Evolutionary conservation across 129 eudicot genomes (phyloP).

Genomic region (Pittosporum tobira): DNA sequence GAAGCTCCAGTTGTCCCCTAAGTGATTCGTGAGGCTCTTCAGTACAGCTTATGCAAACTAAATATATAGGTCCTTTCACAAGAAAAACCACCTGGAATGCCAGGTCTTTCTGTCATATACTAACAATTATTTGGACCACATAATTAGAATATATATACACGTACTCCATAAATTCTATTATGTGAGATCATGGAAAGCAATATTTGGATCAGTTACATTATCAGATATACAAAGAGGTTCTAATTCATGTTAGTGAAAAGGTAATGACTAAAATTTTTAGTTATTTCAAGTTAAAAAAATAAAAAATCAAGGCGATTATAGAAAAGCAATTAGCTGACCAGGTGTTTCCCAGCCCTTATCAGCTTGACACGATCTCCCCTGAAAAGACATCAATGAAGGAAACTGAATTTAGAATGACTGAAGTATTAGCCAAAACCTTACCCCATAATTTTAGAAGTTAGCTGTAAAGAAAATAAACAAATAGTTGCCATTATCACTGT

Average conservation of each 20-base stretch:
- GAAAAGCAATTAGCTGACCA: conserved; percentile 35
- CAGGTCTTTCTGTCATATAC: neutral
- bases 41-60: conserved; percentile 97
- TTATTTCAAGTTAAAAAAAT: neutral
- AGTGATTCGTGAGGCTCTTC: conserved; percentile 92
- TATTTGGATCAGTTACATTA: neutral
- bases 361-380: conserved; percentile 85
- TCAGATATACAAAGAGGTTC: neutral
- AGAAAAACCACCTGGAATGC: conserved; percentile 71
- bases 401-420: conserved; percentile 9
- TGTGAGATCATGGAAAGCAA: neutral
- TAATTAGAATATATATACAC: too few relatives aligned
- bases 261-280: neutral
- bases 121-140: neutral
- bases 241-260: neutral
- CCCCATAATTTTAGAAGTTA: neutral
- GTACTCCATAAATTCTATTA: neutral
- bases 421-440: conserved; percentile 6
- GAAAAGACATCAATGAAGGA: conserved; percentile 28
- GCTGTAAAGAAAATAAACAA: neutral
- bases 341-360: conserved; percentile 96
- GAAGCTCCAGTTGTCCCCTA: conserved; percentile 74
- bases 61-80: conserved; percentile 94
- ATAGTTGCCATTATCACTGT: conserved; percentile 18
- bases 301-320: neutral